Evolutionary conservation across 2,329 filamentous ascomycete species (phyloP), one percentile per base, ranked within the genome.

Genomic region (Penicillium italicum): DNA sequence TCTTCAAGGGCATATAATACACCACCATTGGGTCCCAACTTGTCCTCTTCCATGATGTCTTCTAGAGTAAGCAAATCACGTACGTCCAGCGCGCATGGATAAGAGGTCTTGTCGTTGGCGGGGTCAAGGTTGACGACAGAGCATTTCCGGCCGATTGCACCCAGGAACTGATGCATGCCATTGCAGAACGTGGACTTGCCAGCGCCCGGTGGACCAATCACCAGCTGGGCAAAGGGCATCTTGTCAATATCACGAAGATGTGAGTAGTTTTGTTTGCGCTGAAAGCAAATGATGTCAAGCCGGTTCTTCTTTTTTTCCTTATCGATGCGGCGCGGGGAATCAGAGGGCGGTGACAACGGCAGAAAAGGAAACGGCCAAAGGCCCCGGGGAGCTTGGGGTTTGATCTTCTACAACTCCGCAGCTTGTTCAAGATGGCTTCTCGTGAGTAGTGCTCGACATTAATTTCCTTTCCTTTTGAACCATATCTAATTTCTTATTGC

Each of bases 181-280:
- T 97, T 91, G 80, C 93, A 97, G 73, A 96, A 97, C 8, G 94
- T 99, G 62, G 91, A 97, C 78, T 99, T 99, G 58, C 94, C 94
- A 30, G 91, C 86, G 67, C 94, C 94, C 7, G 94, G 94, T 63
- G 92, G 93, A n/a, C 94, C 94, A 66, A 96, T 86, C 36, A 96
- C 86, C 41, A 97, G 85, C 77, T 96, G 89, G n/a, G 79, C 80
- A 56, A 84, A 84, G 6, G 81, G 81, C 80, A 83, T 83, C 7
- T 33, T 53, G 52, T 47, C 16, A 52, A 28, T 34, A 14, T 36
- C 18, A 44, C 31, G 9, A 20, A 46, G 50, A 51, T 42, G n/a
- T 30, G 43, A 55, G 11, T 4, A 24, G 16, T 31, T 30, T 18
- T 37, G 33, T 24, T 40, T 28, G 45, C 36, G 28, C 6, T 38